A percentile compares a stretch with the other conserved stretches of the same genome.
Conservation (phyloP, 768 basidiomycete genomes). For the Russula dissimulans region DNA sequence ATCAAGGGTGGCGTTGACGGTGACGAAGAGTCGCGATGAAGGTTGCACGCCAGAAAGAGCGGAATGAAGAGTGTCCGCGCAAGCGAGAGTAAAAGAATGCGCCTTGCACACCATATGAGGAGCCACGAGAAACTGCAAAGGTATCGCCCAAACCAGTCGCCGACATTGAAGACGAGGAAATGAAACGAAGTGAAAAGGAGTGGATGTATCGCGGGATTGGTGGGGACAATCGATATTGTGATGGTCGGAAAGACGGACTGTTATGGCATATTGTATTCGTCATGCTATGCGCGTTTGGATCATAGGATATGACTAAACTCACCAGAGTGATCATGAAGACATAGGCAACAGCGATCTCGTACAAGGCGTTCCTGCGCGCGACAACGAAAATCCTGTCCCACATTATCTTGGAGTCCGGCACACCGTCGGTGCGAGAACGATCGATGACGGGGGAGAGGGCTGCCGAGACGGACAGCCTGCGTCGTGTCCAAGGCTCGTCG, state of each 20-base stretch:
- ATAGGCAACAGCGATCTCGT: conserved; percentile 65
- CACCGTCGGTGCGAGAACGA: conserved; percentile 20
- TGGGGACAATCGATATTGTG: conserved; percentile 65
- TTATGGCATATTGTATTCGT: not conserved
- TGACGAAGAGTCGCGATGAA: conserved; percentile 39
- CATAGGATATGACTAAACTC: conserved; percentile 24
- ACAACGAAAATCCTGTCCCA: conserved; percentile 39
- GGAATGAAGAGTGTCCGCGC: conserved; percentile 77
- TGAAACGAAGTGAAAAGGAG: conserved; percentile 75
- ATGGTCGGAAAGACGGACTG: conserved; percentile 85
- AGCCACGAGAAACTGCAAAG: conserved; percentile 56
- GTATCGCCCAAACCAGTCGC: conserved; percentile 64
- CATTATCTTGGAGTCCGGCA: conserved; percentile 27
- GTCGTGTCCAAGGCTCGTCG: conserved; percentile 28
- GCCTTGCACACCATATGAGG: conserved; percentile 58
- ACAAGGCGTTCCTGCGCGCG: conserved; percentile 54
- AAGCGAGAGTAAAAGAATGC: conserved; percentile 54
- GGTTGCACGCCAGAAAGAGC: conserved; percentile 81
- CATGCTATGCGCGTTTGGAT: not conserved
- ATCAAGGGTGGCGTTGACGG: conserved; percentile 34
- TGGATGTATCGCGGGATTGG: conserved; percentile 58
- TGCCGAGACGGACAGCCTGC: conserved; percentile 26
- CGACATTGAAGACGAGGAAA: conserved; percentile 66
- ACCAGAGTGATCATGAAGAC: conserved; percentile 78
- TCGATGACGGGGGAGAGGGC: conserved; percentile 31